phyloP scores from a whole-genome alignment of 805 yeast species.

The Blastobotrys chiropterorum region DNA sequence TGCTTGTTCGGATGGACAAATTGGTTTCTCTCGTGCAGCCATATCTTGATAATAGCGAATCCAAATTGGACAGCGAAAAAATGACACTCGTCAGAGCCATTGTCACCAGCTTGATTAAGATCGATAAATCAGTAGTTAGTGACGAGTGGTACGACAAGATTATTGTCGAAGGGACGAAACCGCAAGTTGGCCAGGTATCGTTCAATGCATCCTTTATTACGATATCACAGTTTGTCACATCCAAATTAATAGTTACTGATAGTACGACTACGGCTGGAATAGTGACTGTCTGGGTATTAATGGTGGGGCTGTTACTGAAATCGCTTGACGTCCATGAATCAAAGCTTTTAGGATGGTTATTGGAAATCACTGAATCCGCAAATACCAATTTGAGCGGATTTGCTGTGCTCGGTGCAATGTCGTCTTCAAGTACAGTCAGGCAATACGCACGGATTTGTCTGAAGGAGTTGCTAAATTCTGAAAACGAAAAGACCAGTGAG shows the following conservation, averaged over 20 bases:
- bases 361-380: background rate
- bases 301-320: background rate
- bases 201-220: background rate
- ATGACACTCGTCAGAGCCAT: background rate
- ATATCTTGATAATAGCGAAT: background rate
- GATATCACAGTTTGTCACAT: background rate
- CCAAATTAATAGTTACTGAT: background rate
- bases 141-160: background rate
- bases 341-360: slow-evolving; percentile 2
- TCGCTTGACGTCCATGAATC: background rate
- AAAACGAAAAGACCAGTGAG: background rate
- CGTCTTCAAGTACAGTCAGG: background rate
- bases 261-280: background rate
- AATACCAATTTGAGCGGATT: slow-evolving; percentile 2
- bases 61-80: background rate
- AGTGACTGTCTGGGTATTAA: background rate
- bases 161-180: background rate
- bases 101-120: background rate
- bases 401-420: slow-evolving; percentile 3
- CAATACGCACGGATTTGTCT: slow-evolving; percentile 6
- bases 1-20: background rate
- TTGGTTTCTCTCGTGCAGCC: background rate
- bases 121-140: background rate
- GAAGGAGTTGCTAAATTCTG: slow-evolving; percentile 2
- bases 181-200: background rate